Evolutionary conservation across 2,329 filamentous ascomycete species (phyloP).

Genomic region (Aquanectria penicillioides): DNA sequence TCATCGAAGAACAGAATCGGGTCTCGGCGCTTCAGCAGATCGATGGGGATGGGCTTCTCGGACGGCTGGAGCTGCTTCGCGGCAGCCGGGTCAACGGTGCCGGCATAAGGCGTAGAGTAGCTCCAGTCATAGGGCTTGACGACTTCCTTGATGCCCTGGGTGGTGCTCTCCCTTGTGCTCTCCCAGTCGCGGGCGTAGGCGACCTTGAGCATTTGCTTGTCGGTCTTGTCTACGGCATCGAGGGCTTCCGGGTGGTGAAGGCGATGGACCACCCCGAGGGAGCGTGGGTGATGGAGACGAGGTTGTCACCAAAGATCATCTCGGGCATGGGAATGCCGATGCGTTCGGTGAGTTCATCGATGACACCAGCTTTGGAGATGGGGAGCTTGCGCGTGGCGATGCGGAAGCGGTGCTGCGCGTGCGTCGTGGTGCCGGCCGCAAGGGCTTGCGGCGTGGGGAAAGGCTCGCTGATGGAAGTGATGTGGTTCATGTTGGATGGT

Average conservation of each 20-base stretch:
- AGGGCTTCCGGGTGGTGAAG: constrained; percentile 89
- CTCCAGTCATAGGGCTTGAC: constrained; percentile 99
- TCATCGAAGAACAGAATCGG: constrained; percentile 98
- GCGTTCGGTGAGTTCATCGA: constrained; percentile 82
- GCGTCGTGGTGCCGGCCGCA: constrained; percentile 63
- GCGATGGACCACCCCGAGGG: constrained; percentile 79
- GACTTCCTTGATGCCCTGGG: constrained; percentile 89
- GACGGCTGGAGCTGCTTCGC: constrained; percentile 43
- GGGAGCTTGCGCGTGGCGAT: constrained; percentile 90
- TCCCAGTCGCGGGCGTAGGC: constrained; percentile 91
- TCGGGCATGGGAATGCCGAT: constrained; percentile 91
- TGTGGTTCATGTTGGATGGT: constrained; percentile 51
- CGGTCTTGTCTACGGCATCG: constrained; percentile 93
- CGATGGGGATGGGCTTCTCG: constrained; percentile 75
- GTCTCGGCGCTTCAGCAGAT: constrained; percentile 86
- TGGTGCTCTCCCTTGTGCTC: constrained; percentile 74
- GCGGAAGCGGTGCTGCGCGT: constrained; percentile 73
- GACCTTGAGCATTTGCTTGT: constrained; percentile 89
- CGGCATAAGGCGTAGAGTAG: constrained; percentile 89
- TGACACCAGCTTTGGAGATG: constrained; percentile 91
- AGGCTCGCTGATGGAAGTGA: constrained; percentile 58
- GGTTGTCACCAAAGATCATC: constrained; percentile 99
- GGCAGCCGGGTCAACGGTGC: constrained; percentile 64
- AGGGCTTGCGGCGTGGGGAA: constrained; percentile 63
- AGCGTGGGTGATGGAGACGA: constrained; percentile 78